These are phyloP conservation scores for Populus davidiana DNA, from an alignment of 345 rosid genomes.

Conservation along the genomic window DNA sequence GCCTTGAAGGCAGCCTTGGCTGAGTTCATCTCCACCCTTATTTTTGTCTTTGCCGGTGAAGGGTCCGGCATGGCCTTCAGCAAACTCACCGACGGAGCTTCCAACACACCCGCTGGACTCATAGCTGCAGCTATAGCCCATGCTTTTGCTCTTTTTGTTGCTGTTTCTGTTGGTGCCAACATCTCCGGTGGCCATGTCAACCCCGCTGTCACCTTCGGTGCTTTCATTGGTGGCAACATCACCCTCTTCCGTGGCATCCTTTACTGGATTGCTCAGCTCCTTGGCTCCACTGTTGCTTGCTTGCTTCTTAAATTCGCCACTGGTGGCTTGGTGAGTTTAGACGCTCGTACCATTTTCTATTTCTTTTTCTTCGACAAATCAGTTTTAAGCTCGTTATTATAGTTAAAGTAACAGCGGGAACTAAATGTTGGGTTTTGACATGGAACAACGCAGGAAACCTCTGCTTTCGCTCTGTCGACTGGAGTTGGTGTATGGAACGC, in stretches of 20 bases:
- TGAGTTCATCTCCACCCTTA: conserved; percentile 77
- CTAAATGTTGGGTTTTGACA: not conserved
- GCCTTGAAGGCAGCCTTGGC: conserved; percentile 77
- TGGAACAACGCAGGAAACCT: conserved; percentile 40
- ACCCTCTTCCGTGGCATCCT: conserved; percentile 79
- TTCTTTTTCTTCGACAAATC: too few relatives aligned
- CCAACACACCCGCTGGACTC: conserved; percentile 72
- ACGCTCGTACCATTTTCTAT: too few relatives aligned
- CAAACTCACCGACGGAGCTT: conserved; percentile 78
- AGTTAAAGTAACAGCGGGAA: not conserved
- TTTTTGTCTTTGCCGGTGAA: conserved; percentile 86
- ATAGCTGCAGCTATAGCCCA: conserved; percentile 76
- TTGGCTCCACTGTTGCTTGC: conserved; percentile 81
- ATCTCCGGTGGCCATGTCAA: conserved; percentile 96
- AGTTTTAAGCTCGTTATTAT: not conserved
- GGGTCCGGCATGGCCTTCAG: conserved; percentile 93
- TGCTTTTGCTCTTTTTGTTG: conserved; percentile 75
- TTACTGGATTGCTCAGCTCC: conserved; percentile 89
- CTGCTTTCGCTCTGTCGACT: conserved; percentile 63
- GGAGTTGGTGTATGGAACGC: conserved; percentile 81
- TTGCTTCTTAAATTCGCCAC: conserved; percentile 75
- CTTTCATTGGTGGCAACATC: conserved; percentile 85
- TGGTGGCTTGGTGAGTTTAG: conserved; percentile 52
- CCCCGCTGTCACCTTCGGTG: conserved; percentile 90
- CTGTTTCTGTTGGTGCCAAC: conserved; percentile 74